phyloP scores from a whole-genome alignment of 345 rosid genomes.

The Populus simonii region DNA sequence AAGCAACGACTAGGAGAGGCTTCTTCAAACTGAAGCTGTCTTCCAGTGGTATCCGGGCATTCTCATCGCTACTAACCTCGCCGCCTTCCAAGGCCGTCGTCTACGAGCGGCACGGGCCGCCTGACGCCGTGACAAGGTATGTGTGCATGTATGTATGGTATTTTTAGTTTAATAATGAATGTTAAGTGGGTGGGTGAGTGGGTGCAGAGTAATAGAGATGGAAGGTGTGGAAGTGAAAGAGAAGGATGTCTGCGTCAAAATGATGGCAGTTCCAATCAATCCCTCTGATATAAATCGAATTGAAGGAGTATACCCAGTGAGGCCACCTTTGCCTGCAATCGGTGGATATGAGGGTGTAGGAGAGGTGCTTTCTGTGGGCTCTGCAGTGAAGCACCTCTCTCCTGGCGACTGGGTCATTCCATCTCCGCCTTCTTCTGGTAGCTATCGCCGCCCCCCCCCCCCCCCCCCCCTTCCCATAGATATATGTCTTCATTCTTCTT shows the following conservation, averaged over 20 bases:
- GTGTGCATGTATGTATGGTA: background rate
- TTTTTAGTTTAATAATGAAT: background rate
- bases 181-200: background rate
- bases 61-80: slow-evolving; percentile 57
- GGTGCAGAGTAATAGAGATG: slow-evolving; percentile 51
- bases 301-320: slow-evolving; percentile 89
- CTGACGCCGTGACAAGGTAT: slow-evolving; percentile 75
- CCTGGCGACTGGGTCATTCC: slow-evolving; percentile 90
- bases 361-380: slow-evolving; percentile 64
- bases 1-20: background rate
- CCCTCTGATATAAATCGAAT: slow-evolving; percentile 89
- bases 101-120: slow-evolving; percentile 79
- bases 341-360: slow-evolving; percentile 98
- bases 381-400: slow-evolving; percentile 53
- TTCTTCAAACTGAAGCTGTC: background rate
- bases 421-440: slow-evolving; percentile 82
- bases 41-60: slow-evolving; percentile 23
- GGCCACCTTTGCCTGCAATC: slow-evolving; percentile 83
- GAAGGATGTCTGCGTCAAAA: slow-evolving; percentile 73
- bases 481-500: background rate
- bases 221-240: slow-evolving; percentile 74
- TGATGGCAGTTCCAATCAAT: slow-evolving; percentile 90
- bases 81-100: slow-evolving; percentile 80
- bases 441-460: background rate
- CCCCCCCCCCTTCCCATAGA: background rate